Conservation (phyloP, 768 basidiomycete genomes). For the Suillus luteus region DNA sequence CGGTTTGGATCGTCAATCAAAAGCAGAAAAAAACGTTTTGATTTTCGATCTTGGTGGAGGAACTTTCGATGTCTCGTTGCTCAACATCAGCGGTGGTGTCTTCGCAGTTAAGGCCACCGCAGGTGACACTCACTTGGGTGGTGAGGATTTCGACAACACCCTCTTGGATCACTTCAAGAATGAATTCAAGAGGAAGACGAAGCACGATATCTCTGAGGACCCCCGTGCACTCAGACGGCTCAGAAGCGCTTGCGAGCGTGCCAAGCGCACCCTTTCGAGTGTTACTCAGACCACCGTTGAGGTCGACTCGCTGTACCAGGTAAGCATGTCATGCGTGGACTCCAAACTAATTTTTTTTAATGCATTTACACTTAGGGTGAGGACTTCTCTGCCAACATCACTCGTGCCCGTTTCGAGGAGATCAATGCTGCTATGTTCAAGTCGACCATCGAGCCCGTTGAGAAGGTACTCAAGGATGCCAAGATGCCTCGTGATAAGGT, state of each 20-base stretch:
- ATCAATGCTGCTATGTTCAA: constrained; percentile 96
- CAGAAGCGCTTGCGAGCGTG: constrained; percentile 97
- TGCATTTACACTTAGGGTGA: constrained; percentile 61
- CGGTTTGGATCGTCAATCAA: constrained; percentile 94
- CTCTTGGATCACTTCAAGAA: constrained; percentile 98
- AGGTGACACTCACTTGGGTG: constrained; percentile 99
- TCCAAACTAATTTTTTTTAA: constrained; percentile 9
- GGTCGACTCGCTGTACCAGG: constrained; percentile 97
- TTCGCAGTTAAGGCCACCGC: constrained; percentile 99
- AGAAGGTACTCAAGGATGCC: constrained; percentile 98
- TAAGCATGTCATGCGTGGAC: constrained; percentile 31
- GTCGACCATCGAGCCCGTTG: constrained; percentile 96
- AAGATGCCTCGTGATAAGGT: constrained; percentile 98
- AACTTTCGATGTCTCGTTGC: constrained; percentile 99
- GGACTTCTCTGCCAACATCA: constrained; percentile 98
- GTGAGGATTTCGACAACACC: constrained; percentile 99
- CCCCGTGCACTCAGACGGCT: constrained; percentile 95
- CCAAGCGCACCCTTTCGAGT: constrained; percentile 97
- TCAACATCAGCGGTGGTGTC: constrained; percentile 97
- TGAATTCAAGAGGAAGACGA: constrained; percentile 98
- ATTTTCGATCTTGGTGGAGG: constrained; percentile 99
- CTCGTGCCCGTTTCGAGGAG: constrained; percentile 99
- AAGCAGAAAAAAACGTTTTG: constrained; percentile 95
- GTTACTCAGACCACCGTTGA: constrained; percentile 99
- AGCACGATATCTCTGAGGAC: constrained; percentile 96